phyloP scores from a whole-genome alignment of 768 basidiomycete genomes.

The Tephrocybe rancida region DNA sequence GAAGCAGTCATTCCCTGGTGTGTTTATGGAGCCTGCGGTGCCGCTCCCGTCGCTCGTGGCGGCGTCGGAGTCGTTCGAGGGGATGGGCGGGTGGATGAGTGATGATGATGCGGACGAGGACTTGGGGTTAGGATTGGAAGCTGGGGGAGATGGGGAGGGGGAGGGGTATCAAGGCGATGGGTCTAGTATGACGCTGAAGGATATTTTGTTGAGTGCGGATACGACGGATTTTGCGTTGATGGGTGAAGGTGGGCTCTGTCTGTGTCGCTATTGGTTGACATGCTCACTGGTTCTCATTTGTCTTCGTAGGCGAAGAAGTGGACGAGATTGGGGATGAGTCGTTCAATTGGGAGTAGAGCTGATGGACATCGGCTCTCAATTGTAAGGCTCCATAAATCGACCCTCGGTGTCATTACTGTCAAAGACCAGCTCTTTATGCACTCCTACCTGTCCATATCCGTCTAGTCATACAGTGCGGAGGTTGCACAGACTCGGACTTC shows the following conservation, averaged over 20 bases:
- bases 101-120: constrained; percentile 1
- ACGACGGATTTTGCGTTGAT: constrained; percentile 40
- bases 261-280: not conserved
- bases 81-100: not conserved
- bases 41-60: constrained; percentile 19
- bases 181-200: constrained; percentile 50
- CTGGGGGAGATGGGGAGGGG: constrained; percentile 2
- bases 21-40: constrained; percentile 19
- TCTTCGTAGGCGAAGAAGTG: constrained; percentile 13
- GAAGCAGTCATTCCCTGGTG: constrained; percentile 21
- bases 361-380: not conserved
- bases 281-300: not conserved
- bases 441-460: no score
- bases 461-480: no score
- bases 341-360: constrained; percentile 23
- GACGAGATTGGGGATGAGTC: constrained; percentile 17
- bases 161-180: constrained; percentile 33
- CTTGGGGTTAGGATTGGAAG: not conserved
- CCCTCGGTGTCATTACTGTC: no score
- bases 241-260: constrained; percentile 20
- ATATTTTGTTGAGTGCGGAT: constrained; percentile 44
- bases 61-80: constrained; percentile 9
- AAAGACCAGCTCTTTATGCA: no score
- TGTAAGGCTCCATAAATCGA: no score
- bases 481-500: no score